phyloP scores from a whole-genome alignment of 352 stramenopile species.

The Pythium insidiosum region DNA sequence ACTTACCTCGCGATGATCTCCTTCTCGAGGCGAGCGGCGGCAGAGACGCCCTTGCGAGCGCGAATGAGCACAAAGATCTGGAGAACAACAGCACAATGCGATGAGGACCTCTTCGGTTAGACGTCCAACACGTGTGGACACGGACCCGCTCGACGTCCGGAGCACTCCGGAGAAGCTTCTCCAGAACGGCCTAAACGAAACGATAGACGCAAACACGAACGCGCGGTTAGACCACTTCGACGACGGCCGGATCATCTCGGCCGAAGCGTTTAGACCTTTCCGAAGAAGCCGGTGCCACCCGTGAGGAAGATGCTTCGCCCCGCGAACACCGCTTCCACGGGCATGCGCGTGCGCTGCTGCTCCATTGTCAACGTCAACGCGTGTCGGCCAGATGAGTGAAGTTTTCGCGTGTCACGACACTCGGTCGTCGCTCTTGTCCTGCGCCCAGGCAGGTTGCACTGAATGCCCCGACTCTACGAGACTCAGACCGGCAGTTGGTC shows the following conservation, averaged over 20 bases:
- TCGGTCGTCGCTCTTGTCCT: too few relatives aligned
- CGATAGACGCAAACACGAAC: too few relatives aligned
- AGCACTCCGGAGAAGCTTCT: conserved; percentile 71
- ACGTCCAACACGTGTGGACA: too few relatives aligned
- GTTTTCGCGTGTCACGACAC: too few relatives aligned
- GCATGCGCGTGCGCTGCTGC: background rate
- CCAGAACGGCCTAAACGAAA: conserved; percentile 61
- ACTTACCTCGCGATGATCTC: conserved; percentile 55
- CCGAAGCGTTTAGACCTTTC: conserved; percentile 52
- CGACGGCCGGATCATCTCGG: too few relatives aligned
- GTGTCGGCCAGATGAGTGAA: too few relatives aligned
- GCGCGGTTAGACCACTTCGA: background rate
- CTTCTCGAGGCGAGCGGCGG: conserved; percentile 44
- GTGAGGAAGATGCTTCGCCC: conserved; percentile 76
- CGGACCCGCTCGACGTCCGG: conserved; percentile 45
- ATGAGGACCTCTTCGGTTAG: too few relatives aligned
- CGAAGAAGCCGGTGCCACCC: conserved; percentile 82
- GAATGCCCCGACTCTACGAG: too few relatives aligned
- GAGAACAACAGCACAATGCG: too few relatives aligned
- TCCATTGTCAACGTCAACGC: conserved; percentile 5
- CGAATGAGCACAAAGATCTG: conserved; percentile 76
- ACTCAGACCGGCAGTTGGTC: too few relatives aligned
- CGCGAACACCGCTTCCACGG: conserved; percentile 49
- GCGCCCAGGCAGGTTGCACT: too few relatives aligned
- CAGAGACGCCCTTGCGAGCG: conserved; percentile 58